Conservation (phyloP, 305 asterid species). For the Fraxinus velutina region DNA sequence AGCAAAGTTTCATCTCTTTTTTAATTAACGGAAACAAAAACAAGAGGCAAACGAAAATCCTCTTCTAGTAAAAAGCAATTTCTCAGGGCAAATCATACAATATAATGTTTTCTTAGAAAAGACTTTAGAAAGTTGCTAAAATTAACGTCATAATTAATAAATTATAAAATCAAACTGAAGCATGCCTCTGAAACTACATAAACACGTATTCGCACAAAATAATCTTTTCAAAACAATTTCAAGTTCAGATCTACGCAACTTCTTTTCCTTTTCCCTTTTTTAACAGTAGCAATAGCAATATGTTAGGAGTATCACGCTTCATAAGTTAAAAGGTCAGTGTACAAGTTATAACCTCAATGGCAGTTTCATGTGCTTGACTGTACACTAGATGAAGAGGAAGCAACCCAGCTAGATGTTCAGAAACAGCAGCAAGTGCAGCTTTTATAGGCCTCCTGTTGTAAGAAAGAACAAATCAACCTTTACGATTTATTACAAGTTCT, state of each 20-base stretch:
- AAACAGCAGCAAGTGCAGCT: slow-evolving; percentile 93
- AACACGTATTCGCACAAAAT: slow-evolving; percentile 1
- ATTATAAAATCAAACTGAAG: neutral
- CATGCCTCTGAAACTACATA: neutral
- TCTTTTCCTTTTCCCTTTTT: neutral
- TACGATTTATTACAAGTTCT: slow-evolving; percentile 16
- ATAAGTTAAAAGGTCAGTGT: slow-evolving; percentile 8
- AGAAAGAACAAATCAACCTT: slow-evolving; percentile 20
- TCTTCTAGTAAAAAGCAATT: neutral
- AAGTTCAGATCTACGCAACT: neutral
- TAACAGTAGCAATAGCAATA: neutral
- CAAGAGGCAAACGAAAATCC: neutral
- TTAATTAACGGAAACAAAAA: neutral
- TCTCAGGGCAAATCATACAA: neutral
- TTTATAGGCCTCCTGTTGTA: slow-evolving; percentile 83
- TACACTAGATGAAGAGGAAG: slow-evolving; percentile 97
- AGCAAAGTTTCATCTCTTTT: neutral
- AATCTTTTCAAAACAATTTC: neutral
- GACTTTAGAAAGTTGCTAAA: neutral
- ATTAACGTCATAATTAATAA: neutral
- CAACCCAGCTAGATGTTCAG: slow-evolving; percentile 93
- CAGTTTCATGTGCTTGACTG: slow-evolving; percentile 93
- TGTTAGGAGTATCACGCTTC: slow-evolving; percentile 18
- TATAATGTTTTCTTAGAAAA: neutral
- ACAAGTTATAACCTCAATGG: slow-evolving; percentile 65